These are phyloP conservation scores for Microcyclosporella mali DNA, from an alignment of 2,329 filamentous ascomycete genomes.

Conservation along the genomic window DNA sequence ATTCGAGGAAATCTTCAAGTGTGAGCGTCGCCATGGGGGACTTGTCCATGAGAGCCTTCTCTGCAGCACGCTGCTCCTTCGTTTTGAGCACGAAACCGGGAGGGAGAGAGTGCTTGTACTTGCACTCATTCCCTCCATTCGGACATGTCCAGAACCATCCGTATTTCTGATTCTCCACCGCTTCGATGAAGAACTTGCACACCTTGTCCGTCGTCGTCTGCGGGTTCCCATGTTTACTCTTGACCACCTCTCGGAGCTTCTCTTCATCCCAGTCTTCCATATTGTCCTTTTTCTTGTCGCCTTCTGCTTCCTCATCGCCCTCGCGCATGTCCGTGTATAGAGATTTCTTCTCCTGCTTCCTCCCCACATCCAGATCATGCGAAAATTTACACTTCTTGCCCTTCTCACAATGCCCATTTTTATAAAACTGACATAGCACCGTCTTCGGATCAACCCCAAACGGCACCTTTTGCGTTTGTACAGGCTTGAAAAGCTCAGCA, in stretches of 20 bases:
- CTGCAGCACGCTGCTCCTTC: constrained; percentile 89
- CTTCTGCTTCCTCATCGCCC: constrained; percentile 62
- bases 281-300: constrained; percentile 78
- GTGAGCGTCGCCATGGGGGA: constrained; percentile 90
- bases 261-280: constrained; percentile 98
- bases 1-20: constrained; percentile 94
- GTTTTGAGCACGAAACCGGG: constrained; percentile 96
- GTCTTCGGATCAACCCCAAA: constrained; percentile 99
- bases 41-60: constrained; percentile 95
- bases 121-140: constrained; percentile 95
- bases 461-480: constrained; percentile 94
- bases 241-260: constrained; percentile 80
- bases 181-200: constrained; percentile 96
- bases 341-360: constrained; percentile 87
- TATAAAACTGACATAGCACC: constrained; percentile 91
- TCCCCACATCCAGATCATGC: constrained; percentile 81
- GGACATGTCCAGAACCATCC: constrained; percentile 99
- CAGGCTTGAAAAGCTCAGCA: constrained; percentile 78
- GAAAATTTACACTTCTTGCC: constrained; percentile 96
- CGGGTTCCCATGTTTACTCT: constrained; percentile 97
- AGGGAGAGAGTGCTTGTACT: constrained; percentile 93
- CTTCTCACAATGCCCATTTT: constrained; percentile 96
- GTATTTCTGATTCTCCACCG: constrained; percentile 97
- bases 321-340: constrained; percentile 80
- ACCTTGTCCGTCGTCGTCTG: constrained; percentile 95